phyloP scores from a whole-genome alignment of 305 asterid species.

The Rubia peregrina region DNA sequence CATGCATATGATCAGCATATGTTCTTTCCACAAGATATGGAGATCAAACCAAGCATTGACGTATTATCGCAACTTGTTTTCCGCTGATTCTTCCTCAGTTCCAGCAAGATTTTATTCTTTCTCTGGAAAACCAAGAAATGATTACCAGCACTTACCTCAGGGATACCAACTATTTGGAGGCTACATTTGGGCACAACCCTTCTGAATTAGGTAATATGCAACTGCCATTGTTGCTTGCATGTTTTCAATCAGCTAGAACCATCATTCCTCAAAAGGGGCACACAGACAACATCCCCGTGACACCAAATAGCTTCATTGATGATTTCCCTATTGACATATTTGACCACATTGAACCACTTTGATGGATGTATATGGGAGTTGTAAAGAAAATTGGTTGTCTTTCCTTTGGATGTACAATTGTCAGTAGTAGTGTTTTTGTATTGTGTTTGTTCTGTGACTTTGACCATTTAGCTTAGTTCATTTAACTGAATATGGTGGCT shows the following conservation, averaged over 20 bases:
- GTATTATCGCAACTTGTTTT: conserved; percentile 27
- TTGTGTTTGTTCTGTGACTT: conserved; percentile 6
- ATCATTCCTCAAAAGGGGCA: conserved; percentile 20
- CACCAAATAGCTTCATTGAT: conserved; percentile 42
- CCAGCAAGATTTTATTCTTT: conserved; percentile 31
- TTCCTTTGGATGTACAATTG: neutral
- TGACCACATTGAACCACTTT: conserved; percentile 53
- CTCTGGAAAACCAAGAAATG: conserved; percentile 36
- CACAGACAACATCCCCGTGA: conserved; percentile 15
- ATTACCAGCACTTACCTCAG: conserved; percentile 23
- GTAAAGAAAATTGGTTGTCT: conserved; percentile 58
- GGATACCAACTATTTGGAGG: conserved; percentile 36
- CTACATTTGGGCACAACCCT: conserved; percentile 29
- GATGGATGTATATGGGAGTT: conserved; percentile 16
- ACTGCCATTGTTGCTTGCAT: conserved; percentile 22
- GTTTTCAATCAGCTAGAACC: conserved; percentile 24
- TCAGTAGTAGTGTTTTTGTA: neutral
- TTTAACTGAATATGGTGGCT: neutral
- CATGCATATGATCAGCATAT: conserved; percentile 30
- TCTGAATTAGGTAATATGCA: conserved; percentile 29
- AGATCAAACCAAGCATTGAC: conserved; percentile 24
- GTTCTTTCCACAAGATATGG: conserved; percentile 23
- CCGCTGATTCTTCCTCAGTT: conserved; percentile 37
- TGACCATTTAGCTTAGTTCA: neutral
- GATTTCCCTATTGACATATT: conserved; percentile 64